Evolutionary conservation across 169 alveolate species (phyloP).

Genomic region (Neospora caninum): DNA sequence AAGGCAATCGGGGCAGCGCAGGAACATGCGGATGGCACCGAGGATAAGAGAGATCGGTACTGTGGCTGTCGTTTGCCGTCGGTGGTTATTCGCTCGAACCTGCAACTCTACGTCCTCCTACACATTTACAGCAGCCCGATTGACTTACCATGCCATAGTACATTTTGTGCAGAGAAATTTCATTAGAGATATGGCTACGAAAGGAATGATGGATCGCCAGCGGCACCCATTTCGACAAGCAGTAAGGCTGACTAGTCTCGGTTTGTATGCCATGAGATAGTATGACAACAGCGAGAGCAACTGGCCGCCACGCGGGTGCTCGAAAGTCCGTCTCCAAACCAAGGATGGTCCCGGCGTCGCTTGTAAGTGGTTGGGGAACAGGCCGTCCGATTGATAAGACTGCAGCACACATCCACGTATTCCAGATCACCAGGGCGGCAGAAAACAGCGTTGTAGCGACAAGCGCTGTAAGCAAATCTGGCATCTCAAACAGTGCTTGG

Average conservation of each 20-base stretch:
- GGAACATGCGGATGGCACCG: not conserved
- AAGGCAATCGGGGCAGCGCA: not conserved
- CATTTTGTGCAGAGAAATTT: conserved; percentile 46
- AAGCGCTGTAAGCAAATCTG: conserved; percentile 26
- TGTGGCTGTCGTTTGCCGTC: conserved; percentile 4
- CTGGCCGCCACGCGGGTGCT: conserved; percentile 26
- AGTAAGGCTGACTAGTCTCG: conserved; percentile 36
- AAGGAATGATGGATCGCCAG: not conserved
- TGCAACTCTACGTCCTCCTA: not conserved
- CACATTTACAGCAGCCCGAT: not conserved
- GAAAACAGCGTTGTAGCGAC: not conserved
- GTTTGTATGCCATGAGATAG: conserved; percentile 19
- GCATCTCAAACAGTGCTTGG: conserved; percentile 46
- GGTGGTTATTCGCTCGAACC: not conserved
- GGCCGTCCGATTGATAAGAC: conserved; percentile 41
- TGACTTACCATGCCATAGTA: conserved; percentile 35
- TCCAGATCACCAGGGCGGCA: conserved; percentile 34
- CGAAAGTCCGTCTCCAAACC: conserved; percentile 40
- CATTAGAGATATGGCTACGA: conserved; percentile 17
- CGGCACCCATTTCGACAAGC: no score
- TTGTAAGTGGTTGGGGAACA: conserved; percentile 35
- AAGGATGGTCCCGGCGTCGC: conserved; percentile 16
- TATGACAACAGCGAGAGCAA: conserved; percentile 26
- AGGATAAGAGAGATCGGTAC: not conserved
- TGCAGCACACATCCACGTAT: conserved; percentile 46